A percentile compares a stretch with the other conserved stretches of the same genome.
Evolutionary conservation across 257 asterid genomes (phyloP).

Genomic region (Solanum acaule): DNA sequence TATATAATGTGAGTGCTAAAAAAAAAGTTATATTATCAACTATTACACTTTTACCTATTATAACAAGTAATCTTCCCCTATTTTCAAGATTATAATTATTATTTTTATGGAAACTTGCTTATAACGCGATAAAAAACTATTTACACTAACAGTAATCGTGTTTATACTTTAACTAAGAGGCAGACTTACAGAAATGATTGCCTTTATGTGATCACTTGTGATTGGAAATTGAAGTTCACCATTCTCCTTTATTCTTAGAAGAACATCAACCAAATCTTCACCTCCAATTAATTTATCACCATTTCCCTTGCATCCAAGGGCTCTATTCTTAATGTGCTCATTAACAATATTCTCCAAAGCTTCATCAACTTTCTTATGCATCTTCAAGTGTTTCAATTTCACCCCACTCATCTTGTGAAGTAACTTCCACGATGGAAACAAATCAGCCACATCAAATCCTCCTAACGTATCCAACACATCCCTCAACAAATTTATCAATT

Average conservation of each 20-base stretch:
- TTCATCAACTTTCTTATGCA: background rate
- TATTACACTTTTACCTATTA: background rate
- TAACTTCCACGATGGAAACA: constrained; percentile 10
- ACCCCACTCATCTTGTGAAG: background rate
- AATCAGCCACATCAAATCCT: constrained; percentile 14
- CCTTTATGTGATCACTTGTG: constrained; percentile 7
- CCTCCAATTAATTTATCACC: background rate
- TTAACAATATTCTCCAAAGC: constrained; percentile 3
- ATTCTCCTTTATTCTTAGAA: constrained; percentile 1
- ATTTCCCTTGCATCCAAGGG: background rate
- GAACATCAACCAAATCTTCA: constrained; percentile 21
- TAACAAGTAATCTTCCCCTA: background rate
- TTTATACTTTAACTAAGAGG: background rate
- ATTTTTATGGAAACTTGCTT: background rate
- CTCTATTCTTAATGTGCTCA: background rate
- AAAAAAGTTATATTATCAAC: background rate
- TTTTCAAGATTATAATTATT: background rate
- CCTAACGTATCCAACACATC: background rate
- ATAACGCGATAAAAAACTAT: background rate
- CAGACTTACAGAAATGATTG: background rate
- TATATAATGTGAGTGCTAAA: background rate
- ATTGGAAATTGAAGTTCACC: background rate
- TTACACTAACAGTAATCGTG: background rate
- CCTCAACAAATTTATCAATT: background rate
- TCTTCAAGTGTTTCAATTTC: background rate